These are phyloP conservation scores for Diaporthe sp. DNA, from an alignment of 2,329 filamentous ascomycete genomes.

Conservation along the genomic window DNA sequence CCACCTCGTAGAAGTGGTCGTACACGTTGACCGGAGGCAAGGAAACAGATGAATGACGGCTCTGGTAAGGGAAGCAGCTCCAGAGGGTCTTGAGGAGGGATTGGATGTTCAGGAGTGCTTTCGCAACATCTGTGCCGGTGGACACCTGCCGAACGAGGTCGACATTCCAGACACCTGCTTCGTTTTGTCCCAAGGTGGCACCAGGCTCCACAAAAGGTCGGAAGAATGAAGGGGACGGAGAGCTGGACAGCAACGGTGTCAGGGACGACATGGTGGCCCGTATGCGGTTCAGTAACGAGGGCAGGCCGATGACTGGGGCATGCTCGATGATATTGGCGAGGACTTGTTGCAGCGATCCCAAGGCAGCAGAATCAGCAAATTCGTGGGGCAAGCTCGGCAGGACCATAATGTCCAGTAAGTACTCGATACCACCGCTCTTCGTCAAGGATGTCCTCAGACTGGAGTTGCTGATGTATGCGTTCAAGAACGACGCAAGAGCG, in stretches of 20 bases:
- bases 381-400: slow-evolving; percentile 84
- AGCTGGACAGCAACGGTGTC: slow-evolving; percentile 72
- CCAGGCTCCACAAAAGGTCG: slow-evolving; percentile 71
- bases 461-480: slow-evolving; percentile 80
- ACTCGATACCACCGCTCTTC: slow-evolving; percentile 83
- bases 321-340: slow-evolving; percentile 84
- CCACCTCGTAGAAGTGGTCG: slow-evolving; percentile 83
- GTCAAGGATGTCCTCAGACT: slow-evolving; percentile 82
- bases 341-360: slow-evolving; percentile 79
- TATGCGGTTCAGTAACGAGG: slow-evolving; percentile 82
- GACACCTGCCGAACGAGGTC: slow-evolving; percentile 60
- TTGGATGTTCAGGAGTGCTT: slow-evolving; percentile 83
- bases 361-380: slow-evolving; percentile 76
- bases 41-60: slow-evolving; percentile 73
- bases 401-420: slow-evolving; percentile 86
- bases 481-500: slow-evolving; percentile 82
- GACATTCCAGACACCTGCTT: slow-evolving; percentile 49
- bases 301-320: slow-evolving; percentile 84
- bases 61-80: slow-evolving; percentile 79
- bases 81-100: slow-evolving; percentile 82
- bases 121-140: slow-evolving; percentile 82
- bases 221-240: slow-evolving; percentile 76
- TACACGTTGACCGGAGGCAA: slow-evolving; percentile 86
- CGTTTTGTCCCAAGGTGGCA: slow-evolving; percentile 50
- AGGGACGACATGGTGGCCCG: slow-evolving; percentile 79